Conservation (phyloP, 768 basidiomycete genomes). For the Trichaptum fuscoviolaceum region DNA sequence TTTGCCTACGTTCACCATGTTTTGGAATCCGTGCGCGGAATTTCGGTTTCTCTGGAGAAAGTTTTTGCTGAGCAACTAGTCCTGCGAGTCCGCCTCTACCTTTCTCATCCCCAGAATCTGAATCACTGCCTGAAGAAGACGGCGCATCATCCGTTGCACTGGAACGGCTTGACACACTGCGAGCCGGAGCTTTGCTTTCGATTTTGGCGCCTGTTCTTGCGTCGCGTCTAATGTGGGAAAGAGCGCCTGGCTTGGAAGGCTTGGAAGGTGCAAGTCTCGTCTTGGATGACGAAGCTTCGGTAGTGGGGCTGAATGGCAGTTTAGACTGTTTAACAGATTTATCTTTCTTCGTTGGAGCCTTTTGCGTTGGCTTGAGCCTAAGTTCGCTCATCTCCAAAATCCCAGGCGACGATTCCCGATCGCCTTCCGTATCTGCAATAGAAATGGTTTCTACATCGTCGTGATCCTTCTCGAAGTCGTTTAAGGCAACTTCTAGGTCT, state of each 20-base stretch:
- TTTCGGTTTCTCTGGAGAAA: constrained; percentile 40
- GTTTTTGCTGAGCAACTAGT: constrained; percentile 53
- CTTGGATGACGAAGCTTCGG: not conserved
- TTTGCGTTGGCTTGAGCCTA: not conserved
- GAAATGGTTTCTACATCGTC: constrained; percentile 56
- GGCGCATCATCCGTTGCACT: constrained; percentile 19
- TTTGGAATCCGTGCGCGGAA: constrained; percentile 37
- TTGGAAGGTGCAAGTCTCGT: not conserved
- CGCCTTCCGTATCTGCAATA: constrained; percentile 13
- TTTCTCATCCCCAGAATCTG: constrained; percentile 44
- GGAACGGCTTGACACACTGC: not conserved
- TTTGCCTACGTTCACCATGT: constrained; percentile 51
- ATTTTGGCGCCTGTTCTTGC: not conserved
- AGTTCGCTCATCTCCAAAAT: not conserved
- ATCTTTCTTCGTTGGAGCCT: not conserved
- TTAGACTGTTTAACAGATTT: not conserved
- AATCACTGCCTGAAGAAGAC: constrained; percentile 43
- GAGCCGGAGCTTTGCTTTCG: not conserved
- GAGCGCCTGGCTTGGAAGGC: not conserved
- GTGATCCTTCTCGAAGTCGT: constrained; percentile 50
- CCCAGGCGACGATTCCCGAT: not conserved
- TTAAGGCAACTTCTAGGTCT: constrained; percentile 61
- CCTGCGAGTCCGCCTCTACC: constrained; percentile 42
- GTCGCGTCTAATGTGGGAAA: not conserved
- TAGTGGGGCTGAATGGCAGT: not conserved